These are phyloP conservation scores for Phytophthora tubulina DNA, from an alignment of 352 stramenopile genomes.

Conservation along the genomic window DNA sequence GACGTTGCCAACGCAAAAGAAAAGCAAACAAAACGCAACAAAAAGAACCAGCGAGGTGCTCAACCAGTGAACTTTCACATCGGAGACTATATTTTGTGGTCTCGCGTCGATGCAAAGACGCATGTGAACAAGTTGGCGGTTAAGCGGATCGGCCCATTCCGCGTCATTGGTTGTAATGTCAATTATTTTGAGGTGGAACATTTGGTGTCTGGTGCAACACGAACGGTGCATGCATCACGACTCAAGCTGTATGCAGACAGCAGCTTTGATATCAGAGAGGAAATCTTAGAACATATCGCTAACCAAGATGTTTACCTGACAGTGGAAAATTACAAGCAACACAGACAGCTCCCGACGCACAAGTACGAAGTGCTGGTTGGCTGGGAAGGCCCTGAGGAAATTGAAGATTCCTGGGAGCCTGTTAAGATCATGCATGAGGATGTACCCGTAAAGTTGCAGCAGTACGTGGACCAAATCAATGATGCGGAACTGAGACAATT, in stretches of 20 bases:
- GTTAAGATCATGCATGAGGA: neutral
- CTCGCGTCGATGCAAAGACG: conserved; percentile 20
- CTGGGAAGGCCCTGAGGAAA: neutral
- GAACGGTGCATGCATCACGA: neutral
- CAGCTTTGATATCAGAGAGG: conserved; percentile 9
- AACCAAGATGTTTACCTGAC: conserved; percentile 18
- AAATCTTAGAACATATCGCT: conserved; percentile 15
- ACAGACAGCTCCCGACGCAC: conserved; percentile 1
- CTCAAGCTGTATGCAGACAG: conserved; percentile 12
- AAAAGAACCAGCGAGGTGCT: conserved; percentile 18
- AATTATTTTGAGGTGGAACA: conserved; percentile 25
- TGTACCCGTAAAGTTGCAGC: neutral
- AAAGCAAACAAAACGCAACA: conserved; percentile 25
- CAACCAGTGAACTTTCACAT: conserved; percentile 19
- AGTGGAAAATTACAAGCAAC: conserved; percentile 9
- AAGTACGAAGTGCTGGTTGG: neutral
- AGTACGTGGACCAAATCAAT: no score
- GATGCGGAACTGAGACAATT: no score
- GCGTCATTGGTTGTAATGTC: conserved; percentile 9
- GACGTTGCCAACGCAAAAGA: conserved; percentile 3
- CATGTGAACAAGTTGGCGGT: conserved; percentile 16
- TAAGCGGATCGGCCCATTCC: conserved; percentile 16
- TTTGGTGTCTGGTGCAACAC: neutral
- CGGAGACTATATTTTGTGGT: conserved; percentile 21
- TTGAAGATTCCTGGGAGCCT: conserved; percentile 5